Conservation (phyloP, 192 early-diverging fungal species). For the Podila minutissima region DNA sequence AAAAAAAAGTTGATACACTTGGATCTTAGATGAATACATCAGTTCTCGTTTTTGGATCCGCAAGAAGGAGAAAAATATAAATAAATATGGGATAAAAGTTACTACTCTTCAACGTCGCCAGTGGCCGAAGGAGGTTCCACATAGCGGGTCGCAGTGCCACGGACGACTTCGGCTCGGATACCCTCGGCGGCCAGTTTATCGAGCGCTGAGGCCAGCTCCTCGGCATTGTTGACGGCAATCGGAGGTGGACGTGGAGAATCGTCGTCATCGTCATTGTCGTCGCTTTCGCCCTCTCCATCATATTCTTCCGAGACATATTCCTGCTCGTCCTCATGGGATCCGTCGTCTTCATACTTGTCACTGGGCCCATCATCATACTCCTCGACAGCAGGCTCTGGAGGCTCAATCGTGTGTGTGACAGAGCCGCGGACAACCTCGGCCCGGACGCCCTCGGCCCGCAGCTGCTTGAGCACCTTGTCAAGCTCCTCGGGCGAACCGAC, state of each 20-base stretch:
- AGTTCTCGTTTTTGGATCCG: neutral
- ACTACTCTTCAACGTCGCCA: neutral
- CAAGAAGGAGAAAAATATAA: neutral
- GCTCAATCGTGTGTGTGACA: neutral
- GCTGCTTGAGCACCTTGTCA: neutral
- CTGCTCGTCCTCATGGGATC: neutral
- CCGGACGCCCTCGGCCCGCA: neutral
- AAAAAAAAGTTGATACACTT: too few species aligned
- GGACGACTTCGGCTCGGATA: slow-evolving; percentile 11
- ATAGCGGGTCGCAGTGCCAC: neutral
- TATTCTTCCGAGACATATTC: neutral
- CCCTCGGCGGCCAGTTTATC: slow-evolving; percentile 2
- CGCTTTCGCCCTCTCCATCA: neutral
- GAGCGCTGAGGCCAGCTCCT: slow-evolving; percentile 9
- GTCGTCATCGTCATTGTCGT: neutral
- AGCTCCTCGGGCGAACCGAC: slow-evolving; percentile 3
- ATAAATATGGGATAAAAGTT: neutral
- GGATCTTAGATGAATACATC: neutral
- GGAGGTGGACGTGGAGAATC: neutral
- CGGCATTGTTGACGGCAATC: slow-evolving; percentile 9
- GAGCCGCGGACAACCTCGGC: neutral
- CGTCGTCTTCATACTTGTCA: neutral
- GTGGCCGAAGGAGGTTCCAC: slow-evolving; percentile 3
- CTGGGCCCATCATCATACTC: neutral
- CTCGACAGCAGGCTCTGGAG: neutral